Percentiles rank a stretch among this genome's conserved stretches.
These are phyloP conservation scores for Arxiozyma heterogenica DNA, from an alignment of 1,139 yeast species.

Conservation along the genomic window DNA sequence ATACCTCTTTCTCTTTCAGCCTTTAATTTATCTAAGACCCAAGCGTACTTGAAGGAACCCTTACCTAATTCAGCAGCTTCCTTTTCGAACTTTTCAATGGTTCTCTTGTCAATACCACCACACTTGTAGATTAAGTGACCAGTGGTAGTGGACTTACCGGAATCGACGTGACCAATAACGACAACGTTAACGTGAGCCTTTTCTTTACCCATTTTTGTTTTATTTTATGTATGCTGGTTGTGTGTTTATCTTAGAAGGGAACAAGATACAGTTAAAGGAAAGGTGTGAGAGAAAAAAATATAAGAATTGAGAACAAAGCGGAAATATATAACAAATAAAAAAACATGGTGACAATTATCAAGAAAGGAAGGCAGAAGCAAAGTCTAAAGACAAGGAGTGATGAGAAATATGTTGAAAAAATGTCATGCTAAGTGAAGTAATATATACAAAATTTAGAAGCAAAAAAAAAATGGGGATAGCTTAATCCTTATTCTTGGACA, in stretches of 20 bases:
- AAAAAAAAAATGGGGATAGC: neutral
- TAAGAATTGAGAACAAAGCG: neutral
- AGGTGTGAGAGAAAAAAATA: neutral
- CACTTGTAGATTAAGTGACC: slow-evolving; percentile 98
- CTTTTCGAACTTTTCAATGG: slow-evolving; percentile 97
- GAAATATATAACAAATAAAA: no score
- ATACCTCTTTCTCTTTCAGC: slow-evolving; percentile 98
- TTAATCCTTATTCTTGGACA: neutral
- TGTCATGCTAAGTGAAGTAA: neutral
- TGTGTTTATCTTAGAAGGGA: neutral
- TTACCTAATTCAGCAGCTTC: slow-evolving; percentile 97
- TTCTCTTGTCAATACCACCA: slow-evolving; percentile 92
- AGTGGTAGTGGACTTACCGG: slow-evolving; percentile 97
- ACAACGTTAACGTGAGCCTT: slow-evolving; percentile 95
- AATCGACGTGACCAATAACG: slow-evolving; percentile 99
- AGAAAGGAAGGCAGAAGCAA: neutral
- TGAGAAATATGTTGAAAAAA: no score
- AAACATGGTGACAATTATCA: no score
- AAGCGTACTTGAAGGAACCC: slow-evolving; percentile 48
- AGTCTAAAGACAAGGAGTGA: neutral
- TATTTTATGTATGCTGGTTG: neutral
- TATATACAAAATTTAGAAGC: neutral
- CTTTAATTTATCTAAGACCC: slow-evolving; percentile 85
- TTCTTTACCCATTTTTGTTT: slow-evolving; percentile 56
- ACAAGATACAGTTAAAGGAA: neutral